These are phyloP conservation scores for Geum urbanum DNA, from an alignment of 306 rosid genomes.

Conservation along the genomic window DNA sequence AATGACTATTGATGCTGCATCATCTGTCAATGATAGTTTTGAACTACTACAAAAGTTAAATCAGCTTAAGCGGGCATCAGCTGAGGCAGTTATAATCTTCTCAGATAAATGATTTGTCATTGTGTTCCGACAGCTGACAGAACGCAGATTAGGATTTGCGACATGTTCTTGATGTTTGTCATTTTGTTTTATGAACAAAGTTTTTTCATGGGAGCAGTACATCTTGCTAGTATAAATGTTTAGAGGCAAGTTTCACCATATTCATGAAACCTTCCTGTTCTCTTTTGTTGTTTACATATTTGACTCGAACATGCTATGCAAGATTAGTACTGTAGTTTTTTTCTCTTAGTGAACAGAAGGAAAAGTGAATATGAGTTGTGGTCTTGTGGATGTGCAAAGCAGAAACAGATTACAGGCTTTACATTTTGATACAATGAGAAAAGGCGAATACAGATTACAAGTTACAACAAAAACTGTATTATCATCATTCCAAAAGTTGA, in stretches of 20 bases:
- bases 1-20: slow-evolving; percentile 43
- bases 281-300: too few relatives aligned
- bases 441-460: too few relatives aligned
- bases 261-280: too few relatives aligned
- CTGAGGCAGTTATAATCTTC: slow-evolving; percentile 41
- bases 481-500: too few relatives aligned
- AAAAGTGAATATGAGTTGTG: too few relatives aligned
- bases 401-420: too few relatives aligned
- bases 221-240: neutral
- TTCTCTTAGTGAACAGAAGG: too few relatives aligned
- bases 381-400: too few relatives aligned
- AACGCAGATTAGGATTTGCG: neutral
- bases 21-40: neutral
- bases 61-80: slow-evolving; percentile 45
- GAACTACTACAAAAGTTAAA: slow-evolving; percentile 39
- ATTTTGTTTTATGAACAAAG: neutral
- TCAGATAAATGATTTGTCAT: slow-evolving; percentile 25
- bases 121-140: neutral
- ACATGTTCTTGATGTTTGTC: neutral
- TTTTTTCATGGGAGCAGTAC: neutral
- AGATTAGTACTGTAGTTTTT: too few relatives aligned
- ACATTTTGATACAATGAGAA: too few relatives aligned
- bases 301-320: too few relatives aligned
- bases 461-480: too few relatives aligned
- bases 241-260: neutral